Evolutionary conservation across 1,284 basidiomycete species (phyloP).

Genomic region (Fomitopsis pinicola): DNA sequence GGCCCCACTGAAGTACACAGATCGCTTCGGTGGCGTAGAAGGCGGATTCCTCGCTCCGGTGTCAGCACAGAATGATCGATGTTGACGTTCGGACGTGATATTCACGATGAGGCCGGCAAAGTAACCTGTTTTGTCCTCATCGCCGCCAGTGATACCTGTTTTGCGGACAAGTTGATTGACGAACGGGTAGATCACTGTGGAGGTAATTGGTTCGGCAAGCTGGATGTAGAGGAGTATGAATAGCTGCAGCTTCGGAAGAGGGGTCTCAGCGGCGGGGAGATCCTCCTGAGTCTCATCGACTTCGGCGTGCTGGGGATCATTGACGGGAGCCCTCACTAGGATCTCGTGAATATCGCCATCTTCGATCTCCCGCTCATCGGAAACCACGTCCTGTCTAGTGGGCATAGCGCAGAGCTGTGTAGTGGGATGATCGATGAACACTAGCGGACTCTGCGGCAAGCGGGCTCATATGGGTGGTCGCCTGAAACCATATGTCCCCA

Average conservation of each 20-base stretch:
- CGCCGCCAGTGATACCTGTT: slow-evolving; percentile 60
- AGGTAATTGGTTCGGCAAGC: slow-evolving; percentile 47
- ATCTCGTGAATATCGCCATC: too few species aligned
- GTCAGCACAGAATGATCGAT: not conserved
- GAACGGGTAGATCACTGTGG: slow-evolving; percentile 65
- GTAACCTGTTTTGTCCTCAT: slow-evolving; percentile 43
- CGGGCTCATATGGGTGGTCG: not conserved
- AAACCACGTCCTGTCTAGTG: too few species aligned
- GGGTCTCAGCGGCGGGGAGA: slow-evolving; percentile 31
- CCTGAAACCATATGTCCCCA: not conserved
- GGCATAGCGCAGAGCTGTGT: too few species aligned
- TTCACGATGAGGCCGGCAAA: slow-evolving; percentile 50
- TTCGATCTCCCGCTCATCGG: too few species aligned
- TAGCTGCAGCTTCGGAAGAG: slow-evolving; percentile 61
- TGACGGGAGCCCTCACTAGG: not conserved
- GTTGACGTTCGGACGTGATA: not conserved
- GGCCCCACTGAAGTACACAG: slow-evolving; percentile 66
- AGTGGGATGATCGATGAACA: too few species aligned
- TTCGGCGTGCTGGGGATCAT: not conserved
- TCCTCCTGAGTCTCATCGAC: not conserved
- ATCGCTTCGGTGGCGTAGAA: slow-evolving; percentile 64
- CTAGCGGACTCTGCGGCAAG: too few species aligned
- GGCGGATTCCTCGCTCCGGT: slow-evolving; percentile 49
- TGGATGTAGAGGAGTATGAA: slow-evolving; percentile 58
- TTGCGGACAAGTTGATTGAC: slow-evolving; percentile 45